These are phyloP conservation scores for Fusarium palustre DNA, from an alignment of 2,329 filamentous ascomycete species.

Conservation along the genomic window DNA sequence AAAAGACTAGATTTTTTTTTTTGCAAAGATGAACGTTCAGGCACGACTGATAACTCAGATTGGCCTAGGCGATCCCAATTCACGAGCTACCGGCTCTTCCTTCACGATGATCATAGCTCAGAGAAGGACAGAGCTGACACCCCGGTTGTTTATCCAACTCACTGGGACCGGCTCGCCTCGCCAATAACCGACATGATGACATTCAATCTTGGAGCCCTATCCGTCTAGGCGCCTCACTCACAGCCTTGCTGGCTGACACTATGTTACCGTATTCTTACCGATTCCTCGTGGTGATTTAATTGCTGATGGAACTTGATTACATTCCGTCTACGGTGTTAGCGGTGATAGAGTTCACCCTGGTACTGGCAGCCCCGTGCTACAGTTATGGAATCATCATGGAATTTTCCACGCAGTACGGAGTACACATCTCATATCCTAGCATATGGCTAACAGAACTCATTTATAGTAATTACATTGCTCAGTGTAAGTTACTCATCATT, in stretches of 20 bases:
- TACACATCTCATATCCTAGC: constrained; percentile 20
- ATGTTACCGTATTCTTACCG: constrained; percentile 19
- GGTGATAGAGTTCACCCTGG: constrained; percentile 28
- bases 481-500: constrained; percentile 7
- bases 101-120: constrained; percentile 31
- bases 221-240: constrained; percentile 15
- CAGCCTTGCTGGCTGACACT: constrained; percentile 12
- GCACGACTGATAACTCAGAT: constrained; percentile 17
- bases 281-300: constrained; percentile 30
- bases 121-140: constrained; percentile 30
- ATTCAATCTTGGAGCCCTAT: constrained; percentile 41
- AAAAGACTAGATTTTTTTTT: constrained; percentile 11
- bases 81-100: constrained; percentile 8
- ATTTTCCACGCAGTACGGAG: constrained; percentile 12
- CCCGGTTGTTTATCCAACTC: constrained; percentile 42
- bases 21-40: background rate
- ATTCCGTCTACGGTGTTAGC: constrained; percentile 36
- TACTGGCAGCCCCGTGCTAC: constrained; percentile 12
- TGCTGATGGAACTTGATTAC: constrained; percentile 28
- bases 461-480: background rate
- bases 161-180: constrained; percentile 48
- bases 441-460: constrained; percentile 3
- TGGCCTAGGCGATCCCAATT: constrained; percentile 15
- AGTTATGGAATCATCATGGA: constrained; percentile 32
- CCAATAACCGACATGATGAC: constrained; percentile 46